A percentile compares a stretch with the other conserved stretches of the same genome.
Conservation (phyloP, 805 yeast species). For the Komagataella pseudopastoris region DNA sequence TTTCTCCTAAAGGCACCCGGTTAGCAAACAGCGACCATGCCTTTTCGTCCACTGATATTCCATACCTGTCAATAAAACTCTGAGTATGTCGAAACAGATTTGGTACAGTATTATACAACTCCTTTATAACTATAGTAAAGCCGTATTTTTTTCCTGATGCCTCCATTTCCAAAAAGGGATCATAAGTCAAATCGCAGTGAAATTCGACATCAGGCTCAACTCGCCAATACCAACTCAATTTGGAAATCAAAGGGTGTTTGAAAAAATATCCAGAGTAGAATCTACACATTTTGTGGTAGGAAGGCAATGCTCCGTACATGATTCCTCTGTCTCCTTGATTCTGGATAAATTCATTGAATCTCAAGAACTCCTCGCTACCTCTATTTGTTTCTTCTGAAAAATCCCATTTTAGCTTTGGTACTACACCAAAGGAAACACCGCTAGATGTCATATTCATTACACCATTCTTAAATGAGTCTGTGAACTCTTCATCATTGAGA, state of each 20-base stretch:
- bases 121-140: slow-evolving; percentile 68
- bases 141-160: slow-evolving; percentile 63
- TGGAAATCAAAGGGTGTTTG: slow-evolving; percentile 58
- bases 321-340: slow-evolving; percentile 75
- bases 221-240: slow-evolving; percentile 89
- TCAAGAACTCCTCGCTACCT: slow-evolving; percentile 8
- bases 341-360: slow-evolving; percentile 43
- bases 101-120: slow-evolving; percentile 72
- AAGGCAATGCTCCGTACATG: slow-evolving; percentile 68
- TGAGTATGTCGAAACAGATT: slow-evolving; percentile 63
- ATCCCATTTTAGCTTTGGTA: slow-evolving; percentile 54
- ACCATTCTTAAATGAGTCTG: slow-evolving; percentile 41
- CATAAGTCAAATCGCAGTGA: slow-evolving; percentile 84
- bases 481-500: slow-evolving; percentile 68
- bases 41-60: slow-evolving; percentile 33
- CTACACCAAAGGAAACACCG: slow-evolving; percentile 56
- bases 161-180: slow-evolving; percentile 79
- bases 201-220: slow-evolving; percentile 89
- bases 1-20: slow-evolving; percentile 11
- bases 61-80: slow-evolving; percentile 37
- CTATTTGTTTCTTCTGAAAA: slow-evolving; percentile 37
- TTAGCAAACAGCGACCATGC: slow-evolving; percentile 57
- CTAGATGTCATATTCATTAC: slow-evolving; percentile 44
- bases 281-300: slow-evolving; percentile 94
- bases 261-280: slow-evolving; percentile 76